These are phyloP conservation scores for Neurospora sp. DNA, from an alignment of 2,329 filamentous ascomycete species.

Conservation along the genomic window DNA sequence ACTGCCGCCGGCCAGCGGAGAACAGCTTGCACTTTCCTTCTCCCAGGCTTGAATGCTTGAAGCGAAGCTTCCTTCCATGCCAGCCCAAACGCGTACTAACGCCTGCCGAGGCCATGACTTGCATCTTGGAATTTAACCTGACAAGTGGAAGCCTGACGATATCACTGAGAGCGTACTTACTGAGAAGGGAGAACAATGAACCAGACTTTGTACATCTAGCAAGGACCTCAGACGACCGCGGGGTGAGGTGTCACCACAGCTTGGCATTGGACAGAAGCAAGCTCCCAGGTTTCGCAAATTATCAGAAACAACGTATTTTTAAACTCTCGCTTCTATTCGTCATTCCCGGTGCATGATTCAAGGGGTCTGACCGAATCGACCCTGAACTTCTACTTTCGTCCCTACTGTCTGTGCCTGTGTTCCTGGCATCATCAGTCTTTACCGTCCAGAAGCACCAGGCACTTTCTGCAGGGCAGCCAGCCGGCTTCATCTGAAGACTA, in stretches of 20 bases:
- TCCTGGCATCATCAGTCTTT: not conserved
- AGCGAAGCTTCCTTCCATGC: not conserved
- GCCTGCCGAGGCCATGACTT: not conserved
- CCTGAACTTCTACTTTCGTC: not conserved
- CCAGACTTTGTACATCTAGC: not conserved
- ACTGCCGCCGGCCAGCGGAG: not conserved
- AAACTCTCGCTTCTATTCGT: not conserved
- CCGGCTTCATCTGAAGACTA: not conserved
- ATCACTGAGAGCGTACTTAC: not conserved
- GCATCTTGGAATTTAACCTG: not conserved
- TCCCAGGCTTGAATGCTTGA: not conserved
- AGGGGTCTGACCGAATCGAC: not conserved
- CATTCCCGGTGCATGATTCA: not conserved
- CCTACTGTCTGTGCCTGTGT: not conserved
- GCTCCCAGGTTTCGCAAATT: not conserved
- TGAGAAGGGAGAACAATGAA: not conserved
- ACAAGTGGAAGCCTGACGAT: not conserved
- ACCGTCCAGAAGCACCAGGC: not conserved
- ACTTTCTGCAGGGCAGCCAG: not conserved
- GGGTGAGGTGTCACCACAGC: not conserved
- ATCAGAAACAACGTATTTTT: not conserved
- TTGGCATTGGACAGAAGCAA: not conserved
- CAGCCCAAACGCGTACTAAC: not conserved
- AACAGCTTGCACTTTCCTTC: not conserved
- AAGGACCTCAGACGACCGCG: not conserved